Evolutionary conservation across 805 yeast genomes (phyloP), one percentile per base, ranked within the genome.

Genomic region (Myxozyma mucilagina): DNA sequence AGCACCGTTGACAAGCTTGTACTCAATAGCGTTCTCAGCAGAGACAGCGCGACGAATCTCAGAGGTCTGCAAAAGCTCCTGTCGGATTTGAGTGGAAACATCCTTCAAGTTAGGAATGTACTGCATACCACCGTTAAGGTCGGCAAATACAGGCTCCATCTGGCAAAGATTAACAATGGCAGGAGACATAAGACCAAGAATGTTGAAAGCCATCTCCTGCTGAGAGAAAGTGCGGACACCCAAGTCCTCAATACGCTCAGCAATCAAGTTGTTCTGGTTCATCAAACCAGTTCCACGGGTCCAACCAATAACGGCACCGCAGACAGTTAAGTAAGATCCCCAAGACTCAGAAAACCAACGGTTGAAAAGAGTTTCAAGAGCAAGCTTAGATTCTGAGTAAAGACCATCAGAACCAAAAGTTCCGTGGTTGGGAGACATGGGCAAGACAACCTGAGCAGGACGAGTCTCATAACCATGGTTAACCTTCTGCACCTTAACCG

Each of bases 301-400:
- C 99, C 99, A 94, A 75, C 99, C 99, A 76, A 94, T 94, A 68
- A 94, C 84, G 49, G 99, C 97, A 82, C 99, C 99, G 78, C 97
- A 92, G 63, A 94, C 81, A 61, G 98, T 94, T 79, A 94, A 85
- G 80, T 89, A 94, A 67, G 88, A 80, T 49, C 87, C 86, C 99
- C 99, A 94, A 62, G 91, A 88, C 82, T 94, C 99, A 51, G 99
- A 92, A 78, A 87, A 83, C 99, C 99, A 94, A 84, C 97, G 89
- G 87, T 93, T 93, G 85, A 94, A 91, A 74, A 94, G 80, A 36
- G 98, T 93, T 80, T 94, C 99, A 70, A 94, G 82, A 45, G 96
- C 89, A 63, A 93, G 80, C 83, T 94, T 94, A 64, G 98, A 93
- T 81, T 94, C 99, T 24, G 98, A 92, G 82, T 94, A 94, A 74